Evolutionary conservation across 441 rosid genomes (phyloP), one percentile per base, ranked within the genome.

Genomic region (Melastoma candidum): DNA sequence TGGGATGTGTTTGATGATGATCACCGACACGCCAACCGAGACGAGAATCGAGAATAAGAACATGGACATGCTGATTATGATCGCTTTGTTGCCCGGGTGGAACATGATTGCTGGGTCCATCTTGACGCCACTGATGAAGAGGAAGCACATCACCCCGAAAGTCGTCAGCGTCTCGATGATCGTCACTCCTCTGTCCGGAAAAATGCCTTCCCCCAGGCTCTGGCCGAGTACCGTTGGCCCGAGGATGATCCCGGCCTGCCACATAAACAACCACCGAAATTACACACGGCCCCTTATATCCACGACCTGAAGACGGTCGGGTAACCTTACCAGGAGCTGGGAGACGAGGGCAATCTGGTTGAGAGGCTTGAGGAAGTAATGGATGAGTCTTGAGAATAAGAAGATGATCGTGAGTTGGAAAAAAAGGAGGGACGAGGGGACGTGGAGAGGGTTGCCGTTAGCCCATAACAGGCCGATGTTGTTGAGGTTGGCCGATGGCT

Each of bases 171-270:
- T 69, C 25, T 60, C 65, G 6, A 76, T 47, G 39, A 50, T 11
- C 1, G 26, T 2, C 9, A 11, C 11, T 43, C 76, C 61, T 56
- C 49, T 50, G 11, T 1, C 0, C 0, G 81, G 78, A 65, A 76
- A 76, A 14, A 73, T 22, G 10, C 1, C 26, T 1, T 48, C 41
- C n/a, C 11, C 47, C 12, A 56, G 1, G 3, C 3, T 11, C 3
- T 47, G 60, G 12, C 78, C 74, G 1, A 73, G 51, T 12, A 71
- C 2, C 9, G 78, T 57, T 1, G 78, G 74, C 1, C 78, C 81
- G 11, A 73, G 54, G 27, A 73, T 7, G 44, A 76, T 13, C 7
- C 77, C 77, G 43, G 72, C 71, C 77, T 75, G 67, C 39, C 26
- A 17, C 41, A 4, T 1, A 36, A 36, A 36, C 6, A 36, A 36